Base-by-base conservation (phyloP, 257 asterid species). In the Solanum gracilifrons region DNA sequence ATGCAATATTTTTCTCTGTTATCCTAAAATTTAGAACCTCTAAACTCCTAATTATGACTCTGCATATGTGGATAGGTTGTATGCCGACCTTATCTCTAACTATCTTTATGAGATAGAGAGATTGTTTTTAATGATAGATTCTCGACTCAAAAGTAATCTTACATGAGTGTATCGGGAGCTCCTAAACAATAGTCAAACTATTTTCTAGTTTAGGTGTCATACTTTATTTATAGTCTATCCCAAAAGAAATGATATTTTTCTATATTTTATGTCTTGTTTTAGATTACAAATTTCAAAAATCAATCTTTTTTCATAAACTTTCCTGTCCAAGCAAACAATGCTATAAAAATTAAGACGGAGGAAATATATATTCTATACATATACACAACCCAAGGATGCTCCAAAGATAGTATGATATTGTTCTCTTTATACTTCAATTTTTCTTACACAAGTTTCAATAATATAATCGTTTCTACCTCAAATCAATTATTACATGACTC, bases 41-140 rank as follows among this genome's bases (percentile, higher is more conserved):
- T 39, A 39, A 39, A 39, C 43, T 9, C 43, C 43, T 39, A 39
- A 39, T 39, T 2, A 9, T 9, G 43, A 39, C 12, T 9, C 43
- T 9, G 4, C 43, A 12, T 39, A 39, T 39, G 12, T 15, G 21
- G 3, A 15, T n/a, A 11, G 1, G 7, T 27, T 27, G 10, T 27
- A 27, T 10, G 0, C 20, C 1, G 4, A 25, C 9, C 5, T 25
- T 25, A 66, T n/a, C 5, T 5, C 5, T 1, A n/a, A n/a, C 2
- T n/a, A n/a, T 1, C 4, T n/a, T 23, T 0, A 0, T 2, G 15
- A 12, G 33, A 27, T 66, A 2, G 0, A 25, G 0, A 66, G 73
- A 5, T 25, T 64, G 7, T 64, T 64, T 64, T 55, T 0, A 18
- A 4, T 4, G 2, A 66, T 25, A 25, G 33, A 66, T 3, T 0